Evolutionary conservation across 768 basidiomycete species (phyloP).

Genomic region (Lyophyllum semitale): DNA sequence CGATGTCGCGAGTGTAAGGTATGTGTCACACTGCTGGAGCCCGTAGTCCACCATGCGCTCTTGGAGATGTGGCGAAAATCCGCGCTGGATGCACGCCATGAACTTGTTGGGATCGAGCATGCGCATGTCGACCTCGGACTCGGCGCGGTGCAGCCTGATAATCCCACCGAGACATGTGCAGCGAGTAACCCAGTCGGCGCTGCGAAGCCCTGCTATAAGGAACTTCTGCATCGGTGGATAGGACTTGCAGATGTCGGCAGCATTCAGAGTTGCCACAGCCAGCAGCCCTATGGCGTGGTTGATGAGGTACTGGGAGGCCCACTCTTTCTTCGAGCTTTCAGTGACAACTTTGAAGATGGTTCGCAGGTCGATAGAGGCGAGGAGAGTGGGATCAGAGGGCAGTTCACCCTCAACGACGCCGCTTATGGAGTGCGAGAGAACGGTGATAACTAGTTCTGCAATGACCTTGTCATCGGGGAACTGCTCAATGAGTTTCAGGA

Average conservation of each 20-base stretch:
- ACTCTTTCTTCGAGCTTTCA: constrained; percentile 44
- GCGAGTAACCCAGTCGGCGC: constrained; percentile 54
- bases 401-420: constrained; percentile 42
- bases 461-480: constrained; percentile 51
- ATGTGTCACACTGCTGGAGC: constrained; percentile 45
- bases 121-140: constrained; percentile 45
- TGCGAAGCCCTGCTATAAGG: constrained; percentile 57
- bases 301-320: constrained; percentile 41
- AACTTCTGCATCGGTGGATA: constrained; percentile 47
- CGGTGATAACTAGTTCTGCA: constrained; percentile 51
- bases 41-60: constrained; percentile 54
- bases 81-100: constrained; percentile 39
- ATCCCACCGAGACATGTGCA: constrained; percentile 55
- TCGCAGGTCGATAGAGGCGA: constrained; percentile 43
- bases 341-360: constrained; percentile 45
- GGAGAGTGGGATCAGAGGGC: constrained; percentile 37
- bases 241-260: constrained; percentile 42
- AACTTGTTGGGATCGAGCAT: constrained; percentile 51
- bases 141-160: constrained; percentile 46
- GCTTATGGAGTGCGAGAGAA: constrained; percentile 52
- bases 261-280: constrained; percentile 43
- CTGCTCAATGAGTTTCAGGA: constrained; percentile 49
- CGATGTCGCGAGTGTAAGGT: constrained; percentile 39
- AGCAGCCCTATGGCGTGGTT: constrained; percentile 56
- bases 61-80: constrained; percentile 46